Evolutionary conservation across 179 eudicot species (phyloP).

Genomic region (Amaranthus tricolor): DNA sequence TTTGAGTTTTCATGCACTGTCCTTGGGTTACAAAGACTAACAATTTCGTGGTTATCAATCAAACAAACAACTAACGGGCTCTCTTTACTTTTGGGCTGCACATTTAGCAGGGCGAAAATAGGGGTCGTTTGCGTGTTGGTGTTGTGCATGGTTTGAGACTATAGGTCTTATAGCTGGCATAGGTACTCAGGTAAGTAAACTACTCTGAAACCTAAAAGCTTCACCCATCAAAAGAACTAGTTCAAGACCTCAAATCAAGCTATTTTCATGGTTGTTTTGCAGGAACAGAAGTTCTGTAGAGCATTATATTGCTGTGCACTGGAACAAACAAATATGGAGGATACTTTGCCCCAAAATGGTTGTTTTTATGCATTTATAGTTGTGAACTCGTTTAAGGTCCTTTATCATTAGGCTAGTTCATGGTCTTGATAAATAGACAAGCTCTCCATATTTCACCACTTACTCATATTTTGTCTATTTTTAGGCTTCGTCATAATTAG

Average conservation of each 20-base stretch:
- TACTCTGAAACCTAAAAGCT: neutral
- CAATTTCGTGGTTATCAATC: constrained; percentile 1
- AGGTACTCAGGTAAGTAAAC: constrained; percentile 60
- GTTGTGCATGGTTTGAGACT: constrained; percentile 71
- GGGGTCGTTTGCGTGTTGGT: constrained; percentile 74
- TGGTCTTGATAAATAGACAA: too few species aligned
- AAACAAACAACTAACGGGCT: constrained; percentile 52
- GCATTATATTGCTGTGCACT: constrained; percentile 53
- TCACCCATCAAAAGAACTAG: neutral
- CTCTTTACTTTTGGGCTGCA: constrained; percentile 68
- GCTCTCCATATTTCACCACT: too few species aligned
- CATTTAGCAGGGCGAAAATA: constrained; percentile 62
- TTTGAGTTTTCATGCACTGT: neutral
- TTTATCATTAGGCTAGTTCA: too few species aligned
- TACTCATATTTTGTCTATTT: too few species aligned
- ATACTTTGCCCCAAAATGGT: constrained; percentile 59
- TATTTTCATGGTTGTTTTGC: constrained; percentile 37
- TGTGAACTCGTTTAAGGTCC: too few species aligned
- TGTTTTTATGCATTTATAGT: constrained; percentile 63
- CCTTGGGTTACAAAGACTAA: constrained; percentile 16
- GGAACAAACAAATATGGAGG: constrained; percentile 67
- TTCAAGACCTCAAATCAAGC: too few species aligned
- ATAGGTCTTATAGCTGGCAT: constrained; percentile 65
- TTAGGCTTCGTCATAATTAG: too few species aligned
- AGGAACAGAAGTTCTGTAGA: constrained; percentile 59